Evolutionary conservation across 2,329 filamentous ascomycete genomes (phyloP).

Genomic region (Fusarium metavorans): DNA sequence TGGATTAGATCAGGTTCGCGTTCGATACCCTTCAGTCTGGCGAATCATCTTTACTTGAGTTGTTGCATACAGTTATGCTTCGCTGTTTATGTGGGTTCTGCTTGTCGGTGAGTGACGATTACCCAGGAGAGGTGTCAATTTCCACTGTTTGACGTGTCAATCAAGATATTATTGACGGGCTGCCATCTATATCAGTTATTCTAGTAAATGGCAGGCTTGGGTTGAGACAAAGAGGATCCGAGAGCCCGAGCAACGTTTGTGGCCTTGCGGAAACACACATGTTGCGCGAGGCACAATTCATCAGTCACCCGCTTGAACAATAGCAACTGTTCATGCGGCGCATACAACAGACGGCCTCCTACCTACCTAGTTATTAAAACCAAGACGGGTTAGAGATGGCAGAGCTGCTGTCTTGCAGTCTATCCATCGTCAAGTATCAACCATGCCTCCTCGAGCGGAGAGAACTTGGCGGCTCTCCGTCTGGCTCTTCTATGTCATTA

Average conservation of each 20-base stretch:
- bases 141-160: background rate
- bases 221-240: background rate
- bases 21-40: slow-evolving; percentile 45
- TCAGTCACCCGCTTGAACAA: background rate
- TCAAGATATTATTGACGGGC: background rate
- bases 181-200: background rate
- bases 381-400: background rate
- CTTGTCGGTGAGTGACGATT: no score
- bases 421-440: background rate
- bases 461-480: background rate
- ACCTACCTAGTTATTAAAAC: background rate
- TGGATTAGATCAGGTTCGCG: slow-evolving; percentile 41
- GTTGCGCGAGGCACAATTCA: background rate
- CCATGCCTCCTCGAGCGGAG: background rate
- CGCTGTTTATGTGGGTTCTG: no score
- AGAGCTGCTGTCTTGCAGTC: background rate
- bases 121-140: no score
- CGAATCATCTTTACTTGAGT: slow-evolving; percentile 23
- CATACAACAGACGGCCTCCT: background rate
- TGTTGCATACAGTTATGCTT: background rate
- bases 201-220: background rate
- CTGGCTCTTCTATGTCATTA: background rate
- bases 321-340: no score
- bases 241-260: background rate
- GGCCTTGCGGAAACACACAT: background rate